Conservation (phyloP, 2,329 filamentous ascomycete species). For the Fusarium burgessii region DNA sequence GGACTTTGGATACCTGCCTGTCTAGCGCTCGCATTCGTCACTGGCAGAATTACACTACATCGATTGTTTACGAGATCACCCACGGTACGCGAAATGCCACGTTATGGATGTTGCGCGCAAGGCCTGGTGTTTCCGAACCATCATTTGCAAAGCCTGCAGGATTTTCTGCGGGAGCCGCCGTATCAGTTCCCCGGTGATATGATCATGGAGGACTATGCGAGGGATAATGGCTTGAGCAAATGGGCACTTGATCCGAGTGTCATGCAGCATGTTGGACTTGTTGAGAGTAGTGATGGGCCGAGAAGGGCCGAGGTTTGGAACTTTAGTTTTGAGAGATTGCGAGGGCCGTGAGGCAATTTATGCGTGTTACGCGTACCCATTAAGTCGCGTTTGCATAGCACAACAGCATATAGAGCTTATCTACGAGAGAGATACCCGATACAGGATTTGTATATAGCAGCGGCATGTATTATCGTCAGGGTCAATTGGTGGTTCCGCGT, state of each 20-base stretch:
- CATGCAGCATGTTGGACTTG: constrained; percentile 53
- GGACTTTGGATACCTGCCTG: constrained; percentile 50
- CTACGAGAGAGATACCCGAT: background rate
- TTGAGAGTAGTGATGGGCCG: constrained; percentile 48
- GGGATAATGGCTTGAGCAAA: constrained; percentile 46
- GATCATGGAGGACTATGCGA: constrained; percentile 52
- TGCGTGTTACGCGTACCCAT: no score
- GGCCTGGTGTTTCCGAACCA: constrained; percentile 52
- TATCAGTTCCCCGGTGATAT: constrained; percentile 52
- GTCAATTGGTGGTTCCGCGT: no score
- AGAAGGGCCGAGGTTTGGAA: constrained; percentile 52
- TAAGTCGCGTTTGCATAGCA: no score
- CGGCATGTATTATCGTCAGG: no score
- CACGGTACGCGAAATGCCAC: constrained; percentile 52
- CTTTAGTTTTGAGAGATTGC: constrained; percentile 51
- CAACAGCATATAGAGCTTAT: background rate
- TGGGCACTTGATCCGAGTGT: constrained; percentile 55
- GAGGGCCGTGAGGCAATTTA: background rate
- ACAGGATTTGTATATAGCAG: background rate
- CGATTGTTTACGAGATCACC: constrained; percentile 42
- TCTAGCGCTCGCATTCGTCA: constrained; percentile 48
- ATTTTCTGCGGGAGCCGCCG: constrained; percentile 48
- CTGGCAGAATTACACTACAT: constrained; percentile 46
- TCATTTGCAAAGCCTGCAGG: constrained; percentile 47
- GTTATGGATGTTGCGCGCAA: constrained; percentile 55